Base-by-base conservation (phyloP, 2,329 filamentous ascomycete genomes). In the Drechslerella dactyloides region DNA sequence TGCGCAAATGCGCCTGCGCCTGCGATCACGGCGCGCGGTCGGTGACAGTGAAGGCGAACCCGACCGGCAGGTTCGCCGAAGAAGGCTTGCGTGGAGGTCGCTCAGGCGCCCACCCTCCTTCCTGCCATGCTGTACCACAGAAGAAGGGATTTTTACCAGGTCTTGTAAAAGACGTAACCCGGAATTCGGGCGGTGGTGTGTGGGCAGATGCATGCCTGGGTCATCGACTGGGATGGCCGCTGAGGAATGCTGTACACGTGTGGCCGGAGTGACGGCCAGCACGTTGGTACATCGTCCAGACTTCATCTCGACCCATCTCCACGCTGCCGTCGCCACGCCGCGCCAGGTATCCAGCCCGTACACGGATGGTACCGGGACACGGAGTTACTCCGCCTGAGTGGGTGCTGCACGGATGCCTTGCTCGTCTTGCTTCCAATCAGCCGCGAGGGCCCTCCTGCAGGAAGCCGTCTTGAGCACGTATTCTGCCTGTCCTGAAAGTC, bases 121-220 rank as follows among this genome's bases (percentile, higher is more conserved):
- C 37, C n/a, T 42, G 37, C n/a, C 11, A 15, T 17, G n/a, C 37
- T 15, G n/a, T 13, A 42, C 13, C n/a, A 42, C 11, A 42, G 11
- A 42, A 42, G n/a, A 42, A 42, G 37, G n/a, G 37, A 13, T 42
- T 17, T 37, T 17, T 42, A 13, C 37, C 37, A 15, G 37, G n/a
- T 42, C 37, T 13, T 42, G n/a, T 42, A 42, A 15, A 42, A 42
- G 13, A 42, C 37, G 37, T 42, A 42, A 42, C 37, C 37, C 37
- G 37, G 37, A 42, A 42, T 42, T 42, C 37, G 37, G 37, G 37
- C 13, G n/a, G 33, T 15, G 37, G 37, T 13, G 37, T 13, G 37
- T 42, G 37, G 37, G 13, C 13, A 42, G 15, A 13, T 42, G 37
- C 37, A 42, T 13, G n/a, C 37, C n/a, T 42, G 11, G 37, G n/a